phyloP scores from a whole-genome alignment of 495 filamentous ascomycete genomes.

The Talaromyces thailandensis region DNA sequence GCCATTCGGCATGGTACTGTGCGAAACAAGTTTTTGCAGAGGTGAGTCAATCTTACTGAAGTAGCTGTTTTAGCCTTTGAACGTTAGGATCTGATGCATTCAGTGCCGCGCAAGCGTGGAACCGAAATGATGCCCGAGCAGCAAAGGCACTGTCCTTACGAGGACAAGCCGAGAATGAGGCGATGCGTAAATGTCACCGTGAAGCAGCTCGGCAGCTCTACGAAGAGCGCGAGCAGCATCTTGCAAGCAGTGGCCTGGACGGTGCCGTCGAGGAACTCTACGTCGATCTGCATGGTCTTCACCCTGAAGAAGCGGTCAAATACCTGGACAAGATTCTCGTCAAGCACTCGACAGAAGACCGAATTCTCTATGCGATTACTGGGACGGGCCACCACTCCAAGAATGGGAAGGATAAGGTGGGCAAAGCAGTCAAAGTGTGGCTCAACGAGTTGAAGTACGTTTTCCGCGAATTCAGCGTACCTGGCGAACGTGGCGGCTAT shows the following conservation, averaged over 20 bases:
- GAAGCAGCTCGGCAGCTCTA: slow-evolving; percentile 89
- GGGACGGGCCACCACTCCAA: slow-evolving; percentile 97
- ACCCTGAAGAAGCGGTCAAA: slow-evolving; percentile 93
- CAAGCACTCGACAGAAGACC: slow-evolving; percentile 61
- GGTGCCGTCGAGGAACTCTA: slow-evolving; percentile 64
- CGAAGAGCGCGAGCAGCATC: slow-evolving; percentile 84
- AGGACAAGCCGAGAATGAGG: slow-evolving; percentile 91
- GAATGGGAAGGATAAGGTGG: slow-evolving; percentile 97
- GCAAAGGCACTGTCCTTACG: slow-evolving; percentile 91
- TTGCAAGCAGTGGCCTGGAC: slow-evolving; percentile 27
- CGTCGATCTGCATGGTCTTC: slow-evolving; percentile 90
- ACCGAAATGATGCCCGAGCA: slow-evolving; percentile 91
- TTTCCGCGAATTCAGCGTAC: slow-evolving; percentile 92
- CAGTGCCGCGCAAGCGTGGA: slow-evolving; percentile 99
- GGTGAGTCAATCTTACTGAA: slow-evolving; percentile 42
- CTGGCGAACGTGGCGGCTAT: slow-evolving; percentile 69
- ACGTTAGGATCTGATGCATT: neutral
- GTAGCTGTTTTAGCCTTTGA: neutral
- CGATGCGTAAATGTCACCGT: slow-evolving; percentile 94
- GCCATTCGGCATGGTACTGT: slow-evolving; percentile 94
- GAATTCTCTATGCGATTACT: slow-evolving; percentile 86
- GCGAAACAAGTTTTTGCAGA: slow-evolving; percentile 95
- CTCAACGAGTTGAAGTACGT: slow-evolving; percentile 94
- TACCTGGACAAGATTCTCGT: slow-evolving; percentile 83
- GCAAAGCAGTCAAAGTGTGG: slow-evolving; percentile 84